A percentile compares a stretch with the other conserved stretches of the same genome.
Evolutionary conservation across 257 asterid genomes (phyloP).

Genomic region (Fraxinus americana): DNA sequence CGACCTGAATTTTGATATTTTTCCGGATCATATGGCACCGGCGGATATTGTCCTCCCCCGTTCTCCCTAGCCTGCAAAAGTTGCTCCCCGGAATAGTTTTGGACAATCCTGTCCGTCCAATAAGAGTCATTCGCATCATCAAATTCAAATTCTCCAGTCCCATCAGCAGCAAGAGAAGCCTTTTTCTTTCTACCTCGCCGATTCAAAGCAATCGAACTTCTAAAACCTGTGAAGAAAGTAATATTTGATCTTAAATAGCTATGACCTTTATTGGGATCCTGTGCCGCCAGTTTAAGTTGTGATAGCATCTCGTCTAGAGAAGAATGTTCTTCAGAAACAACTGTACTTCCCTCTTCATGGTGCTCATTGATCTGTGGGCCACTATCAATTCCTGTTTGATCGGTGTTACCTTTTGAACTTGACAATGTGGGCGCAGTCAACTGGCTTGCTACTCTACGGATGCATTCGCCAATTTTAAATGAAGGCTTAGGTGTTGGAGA

Average conservation of each 20-base stretch:
- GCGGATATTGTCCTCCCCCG: constrained; percentile 37
- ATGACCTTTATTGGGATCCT: constrained; percentile 53
- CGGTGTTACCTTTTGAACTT: constrained; percentile 42
- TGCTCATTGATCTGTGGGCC: constrained; percentile 38
- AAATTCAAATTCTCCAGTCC: constrained; percentile 81
- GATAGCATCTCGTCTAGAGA: constrained; percentile 61
- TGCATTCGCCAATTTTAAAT: constrained; percentile 91
- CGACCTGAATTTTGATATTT: constrained; percentile 51
- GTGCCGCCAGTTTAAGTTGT: constrained; percentile 67
- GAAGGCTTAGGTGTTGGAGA: constrained; percentile 68
- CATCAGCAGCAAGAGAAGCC: constrained; percentile 41
- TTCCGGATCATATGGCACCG: constrained; percentile 33
- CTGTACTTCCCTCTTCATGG: constrained; percentile 36
- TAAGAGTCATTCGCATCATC: constrained; percentile 89
- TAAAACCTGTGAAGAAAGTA: constrained; percentile 61
- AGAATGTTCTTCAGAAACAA: constrained; percentile 47
- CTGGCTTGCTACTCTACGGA: constrained; percentile 88
- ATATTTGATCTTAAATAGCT: constrained; percentile 29
- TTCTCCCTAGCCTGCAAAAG: constrained; percentile 49
- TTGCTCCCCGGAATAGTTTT: constrained; percentile 69
- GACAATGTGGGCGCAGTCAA: constrained; percentile 66
- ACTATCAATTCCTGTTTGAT: constrained; percentile 40
- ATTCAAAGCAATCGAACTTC: constrained; percentile 59
- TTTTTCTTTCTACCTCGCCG: constrained; percentile 63
- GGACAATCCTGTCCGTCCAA: constrained; percentile 88